Conservation (phyloP, 2,329 filamentous ascomycete genomes). For the Nemania bipapillata region DNA sequence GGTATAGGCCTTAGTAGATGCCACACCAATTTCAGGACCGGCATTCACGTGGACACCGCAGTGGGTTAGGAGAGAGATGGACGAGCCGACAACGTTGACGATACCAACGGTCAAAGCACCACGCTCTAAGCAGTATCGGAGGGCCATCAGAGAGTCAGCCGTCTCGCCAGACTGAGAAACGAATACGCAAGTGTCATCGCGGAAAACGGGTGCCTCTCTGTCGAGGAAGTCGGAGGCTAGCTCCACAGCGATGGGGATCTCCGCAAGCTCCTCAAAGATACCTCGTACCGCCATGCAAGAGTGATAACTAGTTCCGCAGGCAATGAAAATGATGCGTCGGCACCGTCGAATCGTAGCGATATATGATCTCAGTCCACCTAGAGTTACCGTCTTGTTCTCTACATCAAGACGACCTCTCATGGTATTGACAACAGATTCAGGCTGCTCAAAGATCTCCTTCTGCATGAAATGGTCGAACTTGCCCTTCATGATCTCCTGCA, state of each 20-base stretch:
- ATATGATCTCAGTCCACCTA: conserved; percentile 95
- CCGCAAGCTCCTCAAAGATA: conserved; percentile 95
- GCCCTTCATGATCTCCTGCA: conserved; percentile 99
- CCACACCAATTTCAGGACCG: conserved; percentile 97
- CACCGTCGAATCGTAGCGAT: conserved; percentile 96
- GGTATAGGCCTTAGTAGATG: conserved; percentile 98
- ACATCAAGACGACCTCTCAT: conserved; percentile 98
- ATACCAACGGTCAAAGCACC: conserved; percentile 97
- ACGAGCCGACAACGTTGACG: conserved; percentile 98
- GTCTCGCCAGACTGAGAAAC: conserved; percentile 99
- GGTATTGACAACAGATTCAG: conserved; percentile 98
- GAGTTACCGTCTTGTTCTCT: conserved; percentile 91
- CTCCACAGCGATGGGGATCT: conserved; percentile 97
- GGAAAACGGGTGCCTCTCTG: conserved; percentile 95
- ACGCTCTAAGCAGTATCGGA: conserved; percentile 97
- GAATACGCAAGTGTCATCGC: conserved; percentile 98
- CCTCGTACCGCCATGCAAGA: conserved; percentile 99
- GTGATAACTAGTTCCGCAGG: conserved; percentile 97
- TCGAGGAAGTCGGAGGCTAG: conserved; percentile 98
- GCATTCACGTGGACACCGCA: conserved; percentile 99
- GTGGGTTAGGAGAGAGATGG: conserved; percentile 98
- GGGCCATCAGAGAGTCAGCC: conserved; percentile 94
- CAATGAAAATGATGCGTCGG: conserved; percentile 98
- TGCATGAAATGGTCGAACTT: conserved; percentile 99
- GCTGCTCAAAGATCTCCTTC: conserved; percentile 99